A percentile compares a stretch with the other conserved stretches of the same genome.
Evolutionary conservation across 2,329 filamentous ascomycete genomes (phyloP).

Genomic region (Akanthomyces dipterigenus): DNA sequence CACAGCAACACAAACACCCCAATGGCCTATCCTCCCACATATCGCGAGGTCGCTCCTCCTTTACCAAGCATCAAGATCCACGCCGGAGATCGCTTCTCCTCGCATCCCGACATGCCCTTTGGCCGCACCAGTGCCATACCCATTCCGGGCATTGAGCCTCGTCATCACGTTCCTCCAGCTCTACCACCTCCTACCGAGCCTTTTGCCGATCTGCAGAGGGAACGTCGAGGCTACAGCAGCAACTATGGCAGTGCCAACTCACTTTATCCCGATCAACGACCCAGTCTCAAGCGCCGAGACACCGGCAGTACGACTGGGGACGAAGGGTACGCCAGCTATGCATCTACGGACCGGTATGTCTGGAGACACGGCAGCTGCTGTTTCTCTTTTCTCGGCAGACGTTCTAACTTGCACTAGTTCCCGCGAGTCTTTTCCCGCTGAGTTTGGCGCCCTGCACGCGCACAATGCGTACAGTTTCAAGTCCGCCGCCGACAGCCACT

Average conservation of each 20-base stretch:
- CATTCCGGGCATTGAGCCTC: constrained; percentile 33
- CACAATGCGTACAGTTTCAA: constrained; percentile 44
- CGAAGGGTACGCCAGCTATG: constrained; percentile 39
- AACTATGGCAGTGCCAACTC: constrained; percentile 36
- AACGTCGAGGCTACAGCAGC: constrained; percentile 24
- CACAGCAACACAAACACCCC: background rate
- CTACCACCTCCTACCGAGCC: constrained; percentile 39
- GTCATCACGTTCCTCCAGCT: constrained; percentile 34
- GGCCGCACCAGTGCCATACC: constrained; percentile 32
- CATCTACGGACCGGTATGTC: constrained; percentile 31
- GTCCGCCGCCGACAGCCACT: constrained; percentile 40
- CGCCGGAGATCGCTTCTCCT: constrained; percentile 22
- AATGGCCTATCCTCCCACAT: constrained; percentile 33
- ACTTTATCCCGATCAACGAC: constrained; percentile 27
- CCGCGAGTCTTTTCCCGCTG: constrained; percentile 33
- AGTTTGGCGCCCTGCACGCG: constrained; percentile 38
- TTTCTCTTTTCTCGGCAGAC: constrained; percentile 14
- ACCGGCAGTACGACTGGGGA: constrained; percentile 25
- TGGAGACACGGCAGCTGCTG: background rate
- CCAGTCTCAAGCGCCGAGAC: constrained; percentile 27
- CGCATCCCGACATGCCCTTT: constrained; percentile 26
- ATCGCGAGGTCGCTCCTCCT: constrained; percentile 27
- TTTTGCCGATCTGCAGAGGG: constrained; percentile 25
- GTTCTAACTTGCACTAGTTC: constrained; percentile 23
- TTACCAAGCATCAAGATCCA: constrained; percentile 33